Base-by-base conservation (phyloP, 2,329 filamentous ascomycete species). In the Neophaeococcomyces mojaviensis region DNA sequence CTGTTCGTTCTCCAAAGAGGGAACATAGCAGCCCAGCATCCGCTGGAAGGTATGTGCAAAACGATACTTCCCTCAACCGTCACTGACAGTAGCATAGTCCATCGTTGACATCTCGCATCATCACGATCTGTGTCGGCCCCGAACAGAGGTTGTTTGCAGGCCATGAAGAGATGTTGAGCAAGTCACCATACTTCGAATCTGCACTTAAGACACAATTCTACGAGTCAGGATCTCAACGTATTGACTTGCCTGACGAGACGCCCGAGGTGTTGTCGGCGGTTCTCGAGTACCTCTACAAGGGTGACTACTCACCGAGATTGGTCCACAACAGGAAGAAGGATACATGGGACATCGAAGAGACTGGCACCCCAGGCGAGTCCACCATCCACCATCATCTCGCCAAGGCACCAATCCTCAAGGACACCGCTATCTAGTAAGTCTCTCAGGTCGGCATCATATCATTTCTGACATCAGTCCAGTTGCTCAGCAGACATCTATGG, bases 261-360 rank as follows among this genome's bases (percentile, higher is more conserved):
- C 88, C 89, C 16, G 88, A 94, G 63, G 83, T 94, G 59, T 89
- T 96, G 66, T 94, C 87, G 6, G 88, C 84, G 4, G 76, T 96
- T 9, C 80, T 96, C 47, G 89, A 96, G 63, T 95, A 84, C 57
- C 79, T 96, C 47, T 94, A 94, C 76, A 94, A 94, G 68, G 88
- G 88, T 53, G 89, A 95, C 66, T 95, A 95, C 69, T 89, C 83
- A 57, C 88, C 89, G 2, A 83, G 84, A 15, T 74, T 94, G 19
- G 68, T 87, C 47, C 87, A 88, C 67, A 87, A 90, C 69, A 88
- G 88, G 71, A 81, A 82, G 53, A 78, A 79, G 46, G 81, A 87
- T 64, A 82, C 79, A 43, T 95, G 86, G 83, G 82, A 85, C 61
- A 71, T 95, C n/a, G 88, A 94, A 64, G 77, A 79, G 40, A 64